These are phyloP conservation scores for Marasmius tenuissimus DNA, from an alignment of 1,284 basidiomycete genomes.

Conservation along the genomic window DNA sequence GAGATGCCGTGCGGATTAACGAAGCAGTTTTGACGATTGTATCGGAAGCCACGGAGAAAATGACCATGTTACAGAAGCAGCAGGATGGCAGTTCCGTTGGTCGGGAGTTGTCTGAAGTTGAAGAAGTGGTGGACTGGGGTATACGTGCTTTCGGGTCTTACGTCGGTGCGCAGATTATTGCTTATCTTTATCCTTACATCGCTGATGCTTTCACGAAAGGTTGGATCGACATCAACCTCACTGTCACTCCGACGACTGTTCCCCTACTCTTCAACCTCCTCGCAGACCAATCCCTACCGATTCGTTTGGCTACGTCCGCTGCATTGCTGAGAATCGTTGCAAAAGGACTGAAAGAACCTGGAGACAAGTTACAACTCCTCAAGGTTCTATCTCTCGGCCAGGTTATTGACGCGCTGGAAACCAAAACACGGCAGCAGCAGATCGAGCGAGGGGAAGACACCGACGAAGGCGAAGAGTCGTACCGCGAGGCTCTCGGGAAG, in stretches of 20 bases:
- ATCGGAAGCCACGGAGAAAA: slow-evolving; percentile 68
- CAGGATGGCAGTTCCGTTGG: slow-evolving; percentile 37
- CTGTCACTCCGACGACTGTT: slow-evolving; percentile 90
- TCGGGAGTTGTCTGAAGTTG: slow-evolving; percentile 57
- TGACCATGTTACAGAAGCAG: slow-evolving; percentile 53
- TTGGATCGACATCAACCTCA: slow-evolving; percentile 97
- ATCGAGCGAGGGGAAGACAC: slow-evolving; percentile 62
- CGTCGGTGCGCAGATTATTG: slow-evolving; percentile 68
- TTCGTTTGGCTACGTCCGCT: slow-evolving; percentile 82
- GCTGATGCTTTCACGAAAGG: slow-evolving; percentile 45
- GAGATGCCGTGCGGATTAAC: slow-evolving; percentile 87
- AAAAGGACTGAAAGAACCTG: slow-evolving; percentile 92
- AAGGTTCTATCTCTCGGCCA: slow-evolving; percentile 86
- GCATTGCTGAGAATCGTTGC: slow-evolving; percentile 82
- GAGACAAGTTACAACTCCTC: slow-evolving; percentile 89
- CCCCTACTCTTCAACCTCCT: slow-evolving; percentile 85
- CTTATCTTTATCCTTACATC: not conserved
- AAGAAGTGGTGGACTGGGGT: slow-evolving; percentile 87
- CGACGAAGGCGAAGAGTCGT: slow-evolving; percentile 82
- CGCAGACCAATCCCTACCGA: slow-evolving; percentile 74
- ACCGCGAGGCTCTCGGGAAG: slow-evolving; percentile 87
- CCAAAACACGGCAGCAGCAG: slow-evolving; percentile 72
- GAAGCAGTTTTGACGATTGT: slow-evolving; percentile 86
- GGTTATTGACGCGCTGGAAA: slow-evolving; percentile 79
- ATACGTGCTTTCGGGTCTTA: slow-evolving; percentile 92